phyloP scores from a whole-genome alignment of 108 stramenopile species.

The Skeletonema menzelii region DNA sequence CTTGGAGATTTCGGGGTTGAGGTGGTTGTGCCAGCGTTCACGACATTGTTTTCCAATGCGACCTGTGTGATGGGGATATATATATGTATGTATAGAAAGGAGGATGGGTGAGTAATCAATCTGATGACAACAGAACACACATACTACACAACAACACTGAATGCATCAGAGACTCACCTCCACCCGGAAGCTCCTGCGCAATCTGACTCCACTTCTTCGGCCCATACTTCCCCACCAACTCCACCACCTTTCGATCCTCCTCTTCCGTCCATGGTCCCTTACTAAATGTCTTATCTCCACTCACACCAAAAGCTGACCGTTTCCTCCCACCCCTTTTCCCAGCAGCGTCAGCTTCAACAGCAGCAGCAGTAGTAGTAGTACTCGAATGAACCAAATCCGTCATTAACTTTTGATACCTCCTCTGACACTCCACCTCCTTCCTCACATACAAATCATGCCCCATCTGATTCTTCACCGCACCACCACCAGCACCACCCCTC shows the following conservation, averaged over 20 bases:
- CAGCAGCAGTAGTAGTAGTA: neutral
- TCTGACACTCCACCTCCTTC: neutral
- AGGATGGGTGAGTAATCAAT: constrained; percentile 59
- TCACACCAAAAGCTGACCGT: neutral
- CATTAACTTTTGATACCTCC: neutral
- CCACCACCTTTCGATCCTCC: constrained; percentile 60
- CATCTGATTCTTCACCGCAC: neutral
- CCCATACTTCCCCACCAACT: constrained; percentile 57
- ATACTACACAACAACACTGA: constrained; percentile 60
- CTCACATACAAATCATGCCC: neutral
- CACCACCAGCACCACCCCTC: too few species aligned
- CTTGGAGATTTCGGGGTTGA: constrained; percentile 93
- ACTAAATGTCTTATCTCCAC: neutral
- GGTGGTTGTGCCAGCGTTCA: constrained; percentile 99
- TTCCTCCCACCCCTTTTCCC: neutral
- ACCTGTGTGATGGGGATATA: constrained; percentile 41
- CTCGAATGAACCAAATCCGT: neutral
- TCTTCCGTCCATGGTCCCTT: constrained; percentile 60
- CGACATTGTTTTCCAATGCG: constrained; percentile 99
- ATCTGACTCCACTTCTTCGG: constrained; percentile 86
- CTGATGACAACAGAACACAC: constrained; percentile 5
- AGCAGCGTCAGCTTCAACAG: too few species aligned
- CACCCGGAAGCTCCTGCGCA: constrained; percentile 61
- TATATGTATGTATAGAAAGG: too few species aligned
- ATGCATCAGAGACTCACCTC: constrained; percentile 51